phyloP scores from a whole-genome alignment of 352 stramenopile genomes.

The Phytophthora ramorum region DNA sequence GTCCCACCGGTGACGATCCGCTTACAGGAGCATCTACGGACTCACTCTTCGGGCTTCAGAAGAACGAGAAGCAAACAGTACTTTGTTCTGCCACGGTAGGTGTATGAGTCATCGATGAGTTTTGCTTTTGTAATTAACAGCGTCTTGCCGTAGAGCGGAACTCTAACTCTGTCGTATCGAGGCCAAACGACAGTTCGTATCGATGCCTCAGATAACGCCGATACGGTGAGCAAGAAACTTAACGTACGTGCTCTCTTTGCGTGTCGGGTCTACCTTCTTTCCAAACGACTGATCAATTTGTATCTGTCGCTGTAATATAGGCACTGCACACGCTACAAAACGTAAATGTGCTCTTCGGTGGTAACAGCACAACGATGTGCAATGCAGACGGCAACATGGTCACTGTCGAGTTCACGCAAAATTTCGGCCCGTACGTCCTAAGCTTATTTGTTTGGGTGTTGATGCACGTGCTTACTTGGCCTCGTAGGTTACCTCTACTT shows the following conservation, averaged over 20 bases:
- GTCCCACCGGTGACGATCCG: slow-evolving; percentile 69
- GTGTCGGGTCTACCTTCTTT: background rate
- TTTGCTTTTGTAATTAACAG: background rate
- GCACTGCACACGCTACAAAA: slow-evolving; percentile 61
- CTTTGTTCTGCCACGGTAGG: slow-evolving; percentile 70
- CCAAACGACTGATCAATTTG: background rate
- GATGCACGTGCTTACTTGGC: background rate
- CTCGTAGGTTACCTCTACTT: slow-evolving; percentile 60
- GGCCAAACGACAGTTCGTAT: slow-evolving; percentile 76
- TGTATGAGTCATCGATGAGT: background rate
- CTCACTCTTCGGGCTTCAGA: slow-evolving; percentile 71
- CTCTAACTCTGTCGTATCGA: slow-evolving; percentile 71
- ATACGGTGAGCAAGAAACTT: slow-evolving; percentile 69
- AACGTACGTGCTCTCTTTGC: slow-evolving; percentile 48
- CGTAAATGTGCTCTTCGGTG: slow-evolving; percentile 65
- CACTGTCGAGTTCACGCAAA: slow-evolving; percentile 82
- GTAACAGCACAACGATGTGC: slow-evolving; percentile 65
- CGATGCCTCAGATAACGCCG: slow-evolving; percentile 62
- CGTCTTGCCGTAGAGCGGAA: slow-evolving; percentile 50
- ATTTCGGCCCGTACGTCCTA: slow-evolving; percentile 68
- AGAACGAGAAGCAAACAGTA: slow-evolving; percentile 85
- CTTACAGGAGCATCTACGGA: slow-evolving; percentile 74
- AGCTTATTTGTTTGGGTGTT: background rate
- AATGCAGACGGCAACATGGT: slow-evolving; percentile 71
- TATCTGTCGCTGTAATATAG: slow-evolving; percentile 22